A percentile compares a stretch with the other conserved stretches of the same genome.
Evolutionary conservation across 2,329 filamentous ascomycete species (phyloP).

Genomic region (Aspergillus pseudotamarii): DNA sequence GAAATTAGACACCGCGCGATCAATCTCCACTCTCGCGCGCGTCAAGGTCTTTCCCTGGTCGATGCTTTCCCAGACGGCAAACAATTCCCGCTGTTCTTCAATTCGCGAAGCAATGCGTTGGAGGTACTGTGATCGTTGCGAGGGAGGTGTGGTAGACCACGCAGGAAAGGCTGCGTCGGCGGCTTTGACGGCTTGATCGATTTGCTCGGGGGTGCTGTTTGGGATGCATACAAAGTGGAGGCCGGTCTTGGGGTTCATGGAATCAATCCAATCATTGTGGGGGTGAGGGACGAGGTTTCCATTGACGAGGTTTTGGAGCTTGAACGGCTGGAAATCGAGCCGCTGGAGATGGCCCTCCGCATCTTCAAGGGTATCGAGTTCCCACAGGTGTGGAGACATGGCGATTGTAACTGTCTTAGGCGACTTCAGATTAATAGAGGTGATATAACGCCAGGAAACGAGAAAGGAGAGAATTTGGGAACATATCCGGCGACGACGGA

Average conservation of each 20-base stretch:
- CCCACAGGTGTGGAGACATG: constrained; percentile 10
- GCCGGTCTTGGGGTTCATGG: constrained; percentile 15
- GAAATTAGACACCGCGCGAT: constrained; percentile 22
- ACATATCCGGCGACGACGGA: not conserved
- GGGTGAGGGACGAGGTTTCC: constrained; percentile 2
- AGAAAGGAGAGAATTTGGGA: not conserved
- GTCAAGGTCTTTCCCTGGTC: constrained; percentile 21
- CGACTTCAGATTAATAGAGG: not conserved
- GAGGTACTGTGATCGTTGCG: constrained; percentile 16
- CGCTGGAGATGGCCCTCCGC: constrained; percentile 8
- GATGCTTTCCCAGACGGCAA: constrained; percentile 22
- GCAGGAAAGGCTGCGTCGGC: constrained; percentile 17
- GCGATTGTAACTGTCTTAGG: not conserved
- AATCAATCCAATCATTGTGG: not conserved
- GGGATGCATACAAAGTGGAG: constrained; percentile 13
- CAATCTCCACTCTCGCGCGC: constrained; percentile 20
- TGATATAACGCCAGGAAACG: not conserved
- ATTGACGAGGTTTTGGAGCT: constrained; percentile 13
- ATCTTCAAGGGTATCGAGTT: constrained; percentile 12
- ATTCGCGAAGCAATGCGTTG: constrained; percentile 17
- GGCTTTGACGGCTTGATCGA: constrained; percentile 18
- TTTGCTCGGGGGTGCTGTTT: constrained; percentile 12
- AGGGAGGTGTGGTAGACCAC: constrained; percentile 19
- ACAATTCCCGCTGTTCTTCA: constrained; percentile 15
- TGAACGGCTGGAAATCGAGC: constrained; percentile 12